A percentile compares a stretch with the other conserved stretches of the same genome.
Evolutionary conservation across 2,329 filamentous ascomycete species (phyloP).

Genomic region (Cladophialophora chaetospira): DNA sequence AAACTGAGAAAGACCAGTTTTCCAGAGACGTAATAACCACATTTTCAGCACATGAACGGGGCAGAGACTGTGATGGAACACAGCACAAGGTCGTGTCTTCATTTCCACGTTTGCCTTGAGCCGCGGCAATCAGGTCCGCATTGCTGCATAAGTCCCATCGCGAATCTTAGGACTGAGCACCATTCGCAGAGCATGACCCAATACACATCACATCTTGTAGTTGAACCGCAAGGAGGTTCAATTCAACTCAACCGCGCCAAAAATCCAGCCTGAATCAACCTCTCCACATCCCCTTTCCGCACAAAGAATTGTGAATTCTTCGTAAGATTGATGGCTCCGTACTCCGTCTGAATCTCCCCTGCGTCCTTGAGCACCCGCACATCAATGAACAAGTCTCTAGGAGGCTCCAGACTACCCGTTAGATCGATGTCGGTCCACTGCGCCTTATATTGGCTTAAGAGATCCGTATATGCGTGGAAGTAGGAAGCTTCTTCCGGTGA

Average conservation of each 20-base stretch:
- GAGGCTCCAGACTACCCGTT: conserved; percentile 89
- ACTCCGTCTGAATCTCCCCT: conserved; percentile 98
- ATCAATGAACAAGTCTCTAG: conserved; percentile 94
- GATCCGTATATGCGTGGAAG: conserved; percentile 84
- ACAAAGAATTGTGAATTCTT: conserved; percentile 99
- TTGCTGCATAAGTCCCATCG: too few relatives aligned
- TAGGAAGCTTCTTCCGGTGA: conserved; percentile 98
- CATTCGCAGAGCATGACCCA: too few relatives aligned
- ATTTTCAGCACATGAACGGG: too few relatives aligned
- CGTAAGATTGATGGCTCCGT: conserved; percentile 92
- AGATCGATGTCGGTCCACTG: conserved; percentile 98
- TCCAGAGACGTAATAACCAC: too few relatives aligned
- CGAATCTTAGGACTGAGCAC: too few relatives aligned
- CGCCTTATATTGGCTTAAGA: conserved; percentile 94
- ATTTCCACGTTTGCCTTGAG: too few relatives aligned
- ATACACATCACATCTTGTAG: too few relatives aligned
- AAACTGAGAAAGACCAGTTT: too few relatives aligned
- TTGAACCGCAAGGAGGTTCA: too few relatives aligned
- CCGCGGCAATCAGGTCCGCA: too few relatives aligned
- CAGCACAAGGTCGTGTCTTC: too few relatives aligned
- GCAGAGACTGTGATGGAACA: too few relatives aligned
- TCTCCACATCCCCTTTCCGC: conserved; percentile 90
- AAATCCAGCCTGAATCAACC: conserved; percentile 91
- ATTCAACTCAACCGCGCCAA: conserved; percentile 81
- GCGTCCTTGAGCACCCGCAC: conserved; percentile 94